phyloP scores from a whole-genome alignment of 208 protist species.

The Blastocrithidia nonstop region DNA sequence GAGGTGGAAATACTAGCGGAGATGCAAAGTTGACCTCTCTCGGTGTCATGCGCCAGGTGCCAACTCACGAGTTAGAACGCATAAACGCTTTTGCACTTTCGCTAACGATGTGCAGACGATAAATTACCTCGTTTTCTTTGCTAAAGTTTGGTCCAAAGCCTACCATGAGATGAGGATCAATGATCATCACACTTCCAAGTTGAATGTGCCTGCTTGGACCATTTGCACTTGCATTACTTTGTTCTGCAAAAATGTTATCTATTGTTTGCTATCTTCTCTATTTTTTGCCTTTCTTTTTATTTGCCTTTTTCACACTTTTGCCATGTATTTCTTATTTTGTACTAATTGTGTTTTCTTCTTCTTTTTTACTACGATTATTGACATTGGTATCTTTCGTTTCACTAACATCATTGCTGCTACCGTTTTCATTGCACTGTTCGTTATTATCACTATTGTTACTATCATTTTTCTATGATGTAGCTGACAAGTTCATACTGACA shows the following conservation, averaged over 20 bases:
- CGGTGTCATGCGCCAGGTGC: conserved; percentile 53
- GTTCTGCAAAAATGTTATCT: too few relatives aligned
- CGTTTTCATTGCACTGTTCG: not conserved
- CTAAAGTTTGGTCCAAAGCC: conserved; percentile 59
- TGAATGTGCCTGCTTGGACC: conserved; percentile 13
- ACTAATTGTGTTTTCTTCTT: too few relatives aligned
- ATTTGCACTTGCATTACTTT: too few relatives aligned
- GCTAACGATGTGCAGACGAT: conserved; percentile 46
- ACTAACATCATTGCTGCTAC: not conserved
- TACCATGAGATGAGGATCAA: conserved; percentile 75
- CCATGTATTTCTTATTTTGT: too few relatives aligned
- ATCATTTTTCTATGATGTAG: too few relatives aligned
- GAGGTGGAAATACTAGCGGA: conserved; percentile 55
- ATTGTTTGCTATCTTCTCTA: too few relatives aligned
- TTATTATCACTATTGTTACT: too few relatives aligned
- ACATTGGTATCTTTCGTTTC: too few relatives aligned
- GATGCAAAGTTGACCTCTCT: conserved; percentile 57
- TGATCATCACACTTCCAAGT: conserved; percentile 48
- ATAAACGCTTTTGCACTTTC: conserved; percentile 31
- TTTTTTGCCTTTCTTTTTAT: too few relatives aligned
- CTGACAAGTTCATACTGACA: too few relatives aligned
- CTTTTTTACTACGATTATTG: too few relatives aligned
- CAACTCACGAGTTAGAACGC: conserved; percentile 58
- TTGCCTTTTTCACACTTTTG: too few relatives aligned
- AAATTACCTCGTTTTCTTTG: conserved; percentile 25